Evolutionary conservation across 441 rosid genomes (phyloP).

Genomic region (Populus hybrid): DNA sequence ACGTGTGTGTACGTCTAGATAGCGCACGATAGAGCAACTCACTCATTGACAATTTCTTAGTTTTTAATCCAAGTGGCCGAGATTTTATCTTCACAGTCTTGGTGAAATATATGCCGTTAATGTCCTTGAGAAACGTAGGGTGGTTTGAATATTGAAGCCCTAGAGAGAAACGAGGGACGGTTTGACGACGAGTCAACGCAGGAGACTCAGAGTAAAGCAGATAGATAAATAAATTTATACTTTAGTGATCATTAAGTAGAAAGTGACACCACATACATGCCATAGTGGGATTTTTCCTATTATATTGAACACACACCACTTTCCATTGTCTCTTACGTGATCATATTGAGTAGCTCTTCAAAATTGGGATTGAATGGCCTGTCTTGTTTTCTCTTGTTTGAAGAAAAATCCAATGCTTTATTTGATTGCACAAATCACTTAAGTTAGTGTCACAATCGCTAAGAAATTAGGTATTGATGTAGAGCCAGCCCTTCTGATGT

Average conservation of each 20-base stretch:
- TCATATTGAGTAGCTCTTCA: background rate
- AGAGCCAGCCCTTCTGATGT: background rate
- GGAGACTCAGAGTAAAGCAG: background rate
- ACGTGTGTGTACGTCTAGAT: background rate
- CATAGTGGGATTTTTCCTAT: constrained; percentile 27
- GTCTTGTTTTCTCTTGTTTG: background rate
- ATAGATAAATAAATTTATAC: background rate
- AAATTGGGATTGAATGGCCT: background rate
- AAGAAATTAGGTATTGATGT: background rate
- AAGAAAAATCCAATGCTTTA: background rate
- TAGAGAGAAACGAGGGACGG: background rate
- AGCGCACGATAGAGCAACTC: background rate
- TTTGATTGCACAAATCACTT: background rate
- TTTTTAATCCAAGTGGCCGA: background rate
- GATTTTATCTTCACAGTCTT: background rate
- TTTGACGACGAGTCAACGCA: background rate
- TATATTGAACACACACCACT: constrained; percentile 14
- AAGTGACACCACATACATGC: constrained; percentile 8
- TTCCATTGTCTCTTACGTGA: constrained; percentile 28
- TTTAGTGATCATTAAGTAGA: constrained; percentile 22
- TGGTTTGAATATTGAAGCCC: background rate
- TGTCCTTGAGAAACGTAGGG: background rate
- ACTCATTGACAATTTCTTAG: background rate
- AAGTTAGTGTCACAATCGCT: background rate
- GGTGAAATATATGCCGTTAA: background rate